A percentile compares a stretch with the other conserved stretches of the same genome.
These are phyloP conservation scores for Fusarium sp. DNA, from an alignment of 2,329 filamentous ascomycete genomes.

Conservation along the genomic window DNA sequence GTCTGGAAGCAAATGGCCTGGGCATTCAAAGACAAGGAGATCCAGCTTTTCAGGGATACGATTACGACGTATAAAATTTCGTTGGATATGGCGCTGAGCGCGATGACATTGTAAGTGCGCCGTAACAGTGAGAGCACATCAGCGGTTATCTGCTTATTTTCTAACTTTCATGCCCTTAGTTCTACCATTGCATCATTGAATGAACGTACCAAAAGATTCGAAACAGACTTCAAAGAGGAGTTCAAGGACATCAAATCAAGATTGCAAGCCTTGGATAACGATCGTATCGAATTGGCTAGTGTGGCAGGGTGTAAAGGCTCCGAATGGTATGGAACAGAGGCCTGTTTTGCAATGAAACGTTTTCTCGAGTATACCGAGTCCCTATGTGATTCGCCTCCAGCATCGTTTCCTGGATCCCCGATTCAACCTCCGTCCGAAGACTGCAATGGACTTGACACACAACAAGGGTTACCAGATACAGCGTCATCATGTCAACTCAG, in stretches of 20 bases:
- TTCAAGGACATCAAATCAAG: not conserved
- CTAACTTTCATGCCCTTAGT: not conserved
- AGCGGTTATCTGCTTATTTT: accelerated
- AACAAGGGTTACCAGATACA: accelerated
- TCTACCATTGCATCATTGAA: not conserved
- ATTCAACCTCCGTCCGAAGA: accelerated
- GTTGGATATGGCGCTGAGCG: accelerated
- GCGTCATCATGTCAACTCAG: accelerated
- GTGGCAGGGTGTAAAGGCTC: not conserved
- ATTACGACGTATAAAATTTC: not conserved
- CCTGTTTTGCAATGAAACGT: not conserved
- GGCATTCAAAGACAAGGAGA: not conserved
- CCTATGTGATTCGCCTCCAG: not conserved
- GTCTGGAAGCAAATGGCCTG: not conserved
- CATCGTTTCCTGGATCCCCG: not conserved
- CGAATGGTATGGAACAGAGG: not conserved
- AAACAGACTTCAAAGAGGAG: not conserved
- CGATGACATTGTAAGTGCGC: not conserved
- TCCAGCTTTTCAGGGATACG: not conserved
- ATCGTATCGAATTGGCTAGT: not conserved
- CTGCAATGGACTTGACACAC: not conserved
- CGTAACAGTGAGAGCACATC: not conserved
- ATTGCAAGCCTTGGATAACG: not conserved
- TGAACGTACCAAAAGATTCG: not conserved
- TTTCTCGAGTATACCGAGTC: not conserved